Conservation (phyloP, 73 alveolate genomes). For the Stentor coeruleus region DNA sequence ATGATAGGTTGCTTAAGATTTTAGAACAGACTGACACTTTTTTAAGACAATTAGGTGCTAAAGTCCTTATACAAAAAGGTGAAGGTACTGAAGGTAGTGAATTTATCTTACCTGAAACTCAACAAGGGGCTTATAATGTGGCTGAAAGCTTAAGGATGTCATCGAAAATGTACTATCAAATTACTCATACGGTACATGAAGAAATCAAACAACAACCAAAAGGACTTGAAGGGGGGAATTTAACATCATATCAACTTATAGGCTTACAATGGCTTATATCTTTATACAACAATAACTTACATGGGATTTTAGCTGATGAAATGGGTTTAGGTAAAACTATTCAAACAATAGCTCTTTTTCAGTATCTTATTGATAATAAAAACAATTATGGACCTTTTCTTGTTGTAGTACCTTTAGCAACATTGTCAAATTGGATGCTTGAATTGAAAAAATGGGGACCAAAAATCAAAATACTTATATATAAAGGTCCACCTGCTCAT, state of each 20-base stretch:
- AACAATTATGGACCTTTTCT: conserved; percentile 90
- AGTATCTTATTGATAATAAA: conserved; percentile 87
- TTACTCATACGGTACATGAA: conserved; percentile 91
- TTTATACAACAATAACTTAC: conserved; percentile 89
- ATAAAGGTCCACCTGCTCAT: conserved; percentile 86
- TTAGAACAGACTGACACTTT: conserved; percentile 93
- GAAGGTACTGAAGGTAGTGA: conserved; percentile 36
- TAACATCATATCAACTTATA: conserved; percentile 70
- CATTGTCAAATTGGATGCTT: conserved; percentile 92
- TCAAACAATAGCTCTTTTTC: conserved; percentile 90
- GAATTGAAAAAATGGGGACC: conserved; percentile 99
- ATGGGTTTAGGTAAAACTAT: conserved; percentile 99
- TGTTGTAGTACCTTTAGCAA: conserved; percentile 97
- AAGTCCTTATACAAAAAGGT: conserved; percentile 84
- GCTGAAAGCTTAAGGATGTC: conserved; percentile 44
- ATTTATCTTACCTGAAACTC: not conserved
- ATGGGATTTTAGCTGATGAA: conserved; percentile 98
- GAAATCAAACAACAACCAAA: conserved; percentile 79
- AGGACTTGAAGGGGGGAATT: conserved; percentile 81
- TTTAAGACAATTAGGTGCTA: conserved; percentile 92
- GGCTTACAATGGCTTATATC: conserved; percentile 97
- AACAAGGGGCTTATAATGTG: not conserved
- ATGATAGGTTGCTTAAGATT: conserved; percentile 87
- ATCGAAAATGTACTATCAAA: conserved; percentile 77
- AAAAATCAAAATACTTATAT: conserved; percentile 75